These are phyloP conservation scores for Nitzschia sp. DNA, from an alignment of 108 stramenopile genomes.

Conservation along the genomic window DNA sequence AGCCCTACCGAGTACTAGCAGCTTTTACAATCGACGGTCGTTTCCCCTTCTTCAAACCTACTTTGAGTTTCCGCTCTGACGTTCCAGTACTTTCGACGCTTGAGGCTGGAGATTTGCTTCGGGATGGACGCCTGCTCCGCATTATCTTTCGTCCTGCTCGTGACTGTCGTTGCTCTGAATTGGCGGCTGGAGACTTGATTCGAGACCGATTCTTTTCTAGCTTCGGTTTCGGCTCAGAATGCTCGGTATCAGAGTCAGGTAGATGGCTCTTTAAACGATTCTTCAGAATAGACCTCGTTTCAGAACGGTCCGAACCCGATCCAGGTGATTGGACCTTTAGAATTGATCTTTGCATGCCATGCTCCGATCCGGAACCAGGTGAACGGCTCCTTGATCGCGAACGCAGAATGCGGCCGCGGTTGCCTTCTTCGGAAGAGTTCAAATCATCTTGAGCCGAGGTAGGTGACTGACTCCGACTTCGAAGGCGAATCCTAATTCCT, in stretches of 20 bases:
- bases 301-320: slow-evolving; percentile 5
- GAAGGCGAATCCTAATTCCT: neutral
- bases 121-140: slow-evolving; percentile 6
- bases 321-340: slow-evolving; percentile 7
- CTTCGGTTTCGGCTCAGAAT: neutral
- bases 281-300: neutral
- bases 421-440: neutral
- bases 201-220: neutral
- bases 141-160: neutral
- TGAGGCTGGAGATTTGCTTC: slow-evolving; percentile 6
- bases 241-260: neutral
- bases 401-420: neutral
- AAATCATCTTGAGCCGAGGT: neutral
- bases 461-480: slow-evolving; percentile 7
- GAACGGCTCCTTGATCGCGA: slow-evolving; percentile 8
- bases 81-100: neutral
- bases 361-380: slow-evolving; percentile 6
- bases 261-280: neutral
- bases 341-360: neutral
- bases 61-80: neutral
- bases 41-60: neutral
- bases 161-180: neutral
- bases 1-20: no score
- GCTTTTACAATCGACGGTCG: neutral
- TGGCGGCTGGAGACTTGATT: neutral